Conservation (phyloP, 2,329 filamentous ascomycete species). For the Diaporthe citriasiana region DNA sequence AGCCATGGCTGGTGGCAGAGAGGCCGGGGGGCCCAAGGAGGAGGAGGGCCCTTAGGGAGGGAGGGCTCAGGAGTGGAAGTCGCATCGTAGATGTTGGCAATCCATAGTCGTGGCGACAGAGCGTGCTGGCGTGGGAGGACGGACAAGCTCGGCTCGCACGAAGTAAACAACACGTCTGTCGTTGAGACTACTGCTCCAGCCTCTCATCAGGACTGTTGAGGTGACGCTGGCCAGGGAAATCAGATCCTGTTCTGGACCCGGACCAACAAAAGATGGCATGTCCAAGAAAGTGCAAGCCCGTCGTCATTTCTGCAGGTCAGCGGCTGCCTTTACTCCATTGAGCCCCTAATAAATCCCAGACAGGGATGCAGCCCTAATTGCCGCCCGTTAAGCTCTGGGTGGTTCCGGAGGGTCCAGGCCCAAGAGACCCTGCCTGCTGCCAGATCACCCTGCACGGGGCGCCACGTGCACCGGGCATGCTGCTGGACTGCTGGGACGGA, state of each 20-base stretch:
- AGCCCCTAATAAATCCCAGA: conserved; percentile 31
- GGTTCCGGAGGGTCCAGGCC: conserved; percentile 18
- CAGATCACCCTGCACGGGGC: conserved; percentile 17
- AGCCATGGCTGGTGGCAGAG: conserved; percentile 31
- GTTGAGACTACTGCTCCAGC: background rate
- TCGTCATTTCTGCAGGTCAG: conserved; percentile 35
- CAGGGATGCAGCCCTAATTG: conserved; percentile 26
- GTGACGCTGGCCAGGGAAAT: background rate
- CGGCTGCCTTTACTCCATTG: conserved; percentile 17
- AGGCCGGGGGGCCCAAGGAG: conserved; percentile 6
- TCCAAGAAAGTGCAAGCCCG: conserved; percentile 30
- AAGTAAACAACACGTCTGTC: background rate
- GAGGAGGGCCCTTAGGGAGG: conserved; percentile 29
- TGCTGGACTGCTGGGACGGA: too few relatives aligned
- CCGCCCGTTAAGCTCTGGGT: conserved; percentile 21
- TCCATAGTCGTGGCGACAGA: conserved; percentile 35
- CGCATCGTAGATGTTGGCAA: conserved; percentile 40
- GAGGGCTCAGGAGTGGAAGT: conserved; percentile 21
- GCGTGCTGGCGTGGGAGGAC: conserved; percentile 1
- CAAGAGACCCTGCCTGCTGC: conserved; percentile 18
- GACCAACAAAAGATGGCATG: background rate
- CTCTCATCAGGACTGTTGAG: conserved; percentile 20
- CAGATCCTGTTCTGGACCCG: conserved; percentile 8
- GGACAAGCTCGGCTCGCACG: background rate
- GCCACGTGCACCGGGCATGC: conserved; percentile 27